Base-by-base conservation (phyloP, 2,329 filamentous ascomycete species). In the Pseudogymnoascus sp. region DNA sequence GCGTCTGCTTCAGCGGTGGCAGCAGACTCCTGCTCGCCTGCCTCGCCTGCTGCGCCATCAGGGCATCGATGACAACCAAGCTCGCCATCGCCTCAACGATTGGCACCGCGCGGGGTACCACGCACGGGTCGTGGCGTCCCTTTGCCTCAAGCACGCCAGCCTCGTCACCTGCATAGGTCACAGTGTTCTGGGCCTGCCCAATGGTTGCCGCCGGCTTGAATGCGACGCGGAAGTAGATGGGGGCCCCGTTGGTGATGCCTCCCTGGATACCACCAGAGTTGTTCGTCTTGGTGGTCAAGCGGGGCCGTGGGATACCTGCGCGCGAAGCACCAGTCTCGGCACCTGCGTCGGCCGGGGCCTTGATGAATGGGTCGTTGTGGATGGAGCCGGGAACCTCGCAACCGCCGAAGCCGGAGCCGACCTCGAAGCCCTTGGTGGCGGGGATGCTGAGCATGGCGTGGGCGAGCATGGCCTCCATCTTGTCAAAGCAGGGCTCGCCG, bases 191-290 rank as follows among this genome's bases (percentile, higher is more conserved):
- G 43, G 89, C 88, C 76, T 93, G 88, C 50, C 90, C 88, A 71
- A 97, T 97, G 2, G 94, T 97, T 30, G 93, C 92, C 2, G 93
- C 86, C 8, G 93, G 90, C 81, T 97, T 97, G 85, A 97, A 97
- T 14, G 85, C 92, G 4, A 96, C 87, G 58, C 89, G 86, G 84
- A 97, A 97, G 81, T 94, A 97, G 77, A 97, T 91, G 63, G 87
- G 88, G 37, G 90, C 90, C 62, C 93, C 94, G 75, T 97, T 97
- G 58, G 89, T 88, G 75, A 97, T 97, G 59, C 93, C 93, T 43
- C 93, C 94, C 78, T 97, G 93, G 68, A 97, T 90, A 65, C 93
- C 94, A 11, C 93, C 93, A 2, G 88, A 93, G 79, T 96, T 92
- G 79, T 97, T 97, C 25, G 93, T 97, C 78, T 88, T 89, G 61